Evolutionary conservation across 1,284 basidiomycete species (phyloP).

Genomic region (Caloboletus firmus): DNA sequence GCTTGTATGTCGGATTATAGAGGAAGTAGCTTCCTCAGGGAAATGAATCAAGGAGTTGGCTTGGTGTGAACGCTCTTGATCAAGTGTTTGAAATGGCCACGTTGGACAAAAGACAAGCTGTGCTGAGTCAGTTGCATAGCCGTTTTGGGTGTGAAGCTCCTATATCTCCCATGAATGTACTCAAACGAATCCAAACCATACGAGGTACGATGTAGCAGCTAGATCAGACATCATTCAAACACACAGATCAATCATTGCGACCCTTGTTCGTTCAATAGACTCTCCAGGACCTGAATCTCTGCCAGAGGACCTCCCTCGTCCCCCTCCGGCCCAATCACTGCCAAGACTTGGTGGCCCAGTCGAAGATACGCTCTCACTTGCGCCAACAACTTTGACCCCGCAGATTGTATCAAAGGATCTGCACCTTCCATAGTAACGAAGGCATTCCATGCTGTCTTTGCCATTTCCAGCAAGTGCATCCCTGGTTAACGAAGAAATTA

Average conservation of each 20-base stretch:
- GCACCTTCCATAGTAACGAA: constrained; percentile 32
- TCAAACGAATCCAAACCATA: neutral
- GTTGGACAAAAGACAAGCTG: constrained; percentile 2
- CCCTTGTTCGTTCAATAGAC: constrained; percentile 24
- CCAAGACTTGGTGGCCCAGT: constrained; percentile 43
- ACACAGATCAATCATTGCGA: neutral
- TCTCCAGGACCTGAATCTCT: constrained; percentile 49
- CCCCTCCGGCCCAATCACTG: constrained; percentile 56
- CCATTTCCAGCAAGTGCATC: constrained; percentile 69
- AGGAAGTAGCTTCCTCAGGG: neutral
- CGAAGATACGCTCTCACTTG: constrained; percentile 40
- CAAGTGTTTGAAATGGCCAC: constrained; percentile 14
- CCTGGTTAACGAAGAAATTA: constrained; percentile 42
- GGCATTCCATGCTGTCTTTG: constrained; percentile 73
- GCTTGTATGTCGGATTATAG: constrained; percentile 4
- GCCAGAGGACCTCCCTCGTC: constrained; percentile 58
- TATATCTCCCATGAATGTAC: no score
- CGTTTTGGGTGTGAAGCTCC: neutral
- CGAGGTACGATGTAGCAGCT: neutral
- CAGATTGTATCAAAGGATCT: neutral
- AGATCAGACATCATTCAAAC: neutral
- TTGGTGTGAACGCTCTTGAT: neutral
- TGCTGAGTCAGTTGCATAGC: constrained; percentile 23
- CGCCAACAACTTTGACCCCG: constrained; percentile 13
- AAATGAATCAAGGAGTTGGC: neutral